These are phyloP conservation scores for Amphirosellinia nigrospora DNA, from an alignment of 495 filamentous ascomycete genomes.

Conservation along the genomic window DNA sequence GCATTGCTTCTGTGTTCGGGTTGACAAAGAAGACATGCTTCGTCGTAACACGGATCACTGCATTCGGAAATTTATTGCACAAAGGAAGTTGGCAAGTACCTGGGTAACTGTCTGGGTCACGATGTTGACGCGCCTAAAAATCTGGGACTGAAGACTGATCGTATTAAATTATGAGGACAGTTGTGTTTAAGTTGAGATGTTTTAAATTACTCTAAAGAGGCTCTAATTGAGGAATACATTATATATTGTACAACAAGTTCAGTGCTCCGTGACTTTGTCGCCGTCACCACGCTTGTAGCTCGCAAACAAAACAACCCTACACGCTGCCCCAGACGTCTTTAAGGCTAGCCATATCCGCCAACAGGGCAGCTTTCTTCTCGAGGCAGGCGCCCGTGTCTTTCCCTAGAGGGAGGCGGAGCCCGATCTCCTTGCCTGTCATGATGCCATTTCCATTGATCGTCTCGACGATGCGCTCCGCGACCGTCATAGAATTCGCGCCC, in stretches of 20 bases:
- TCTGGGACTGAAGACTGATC: not conserved
- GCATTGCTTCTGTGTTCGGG: not conserved
- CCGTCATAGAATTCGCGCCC: conserved; percentile 28
- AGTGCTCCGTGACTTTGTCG: not conserved
- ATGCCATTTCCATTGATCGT: conserved; percentile 33
- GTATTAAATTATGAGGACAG: not conserved
- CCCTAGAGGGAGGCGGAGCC: conserved; percentile 29
- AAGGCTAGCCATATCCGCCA: conserved; percentile 10
- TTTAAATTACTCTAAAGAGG: not conserved
- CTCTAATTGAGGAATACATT: not conserved
- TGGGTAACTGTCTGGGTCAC: not conserved
- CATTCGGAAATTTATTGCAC: not conserved
- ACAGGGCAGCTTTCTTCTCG: conserved; percentile 25
- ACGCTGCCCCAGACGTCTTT: conserved; percentile 33
- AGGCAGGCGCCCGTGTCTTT: conserved; percentile 27
- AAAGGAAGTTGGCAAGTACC: not conserved
- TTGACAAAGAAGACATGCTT: not conserved
- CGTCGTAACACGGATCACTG: not conserved
- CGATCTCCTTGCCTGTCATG: conserved; percentile 24
- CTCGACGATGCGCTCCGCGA: conserved; percentile 51
- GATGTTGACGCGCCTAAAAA: not conserved
- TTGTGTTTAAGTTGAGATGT: not conserved
- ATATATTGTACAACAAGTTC: not conserved
- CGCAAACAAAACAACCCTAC: not conserved
- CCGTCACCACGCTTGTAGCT: not conserved